Evolutionary conservation across 176 grass and related monocot genomes (phyloP), one percentile per base, ranked within the genome.

Genomic region (Cenchrus fungigraminus): DNA sequence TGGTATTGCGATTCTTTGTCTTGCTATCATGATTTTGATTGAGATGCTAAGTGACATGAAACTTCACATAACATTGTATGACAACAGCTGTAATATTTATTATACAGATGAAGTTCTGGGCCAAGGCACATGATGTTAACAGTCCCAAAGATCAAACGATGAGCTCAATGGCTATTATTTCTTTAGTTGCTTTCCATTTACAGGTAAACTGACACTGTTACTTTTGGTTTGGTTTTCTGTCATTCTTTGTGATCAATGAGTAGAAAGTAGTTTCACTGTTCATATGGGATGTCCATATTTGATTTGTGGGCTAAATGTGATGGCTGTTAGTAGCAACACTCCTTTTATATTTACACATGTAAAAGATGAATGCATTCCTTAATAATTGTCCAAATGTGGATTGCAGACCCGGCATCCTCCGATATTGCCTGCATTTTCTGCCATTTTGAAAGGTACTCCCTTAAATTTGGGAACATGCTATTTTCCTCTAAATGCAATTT

Each of bases 141-240:
- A 90, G 91, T 79, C 87, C 96, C 78, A 98, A 78, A 87, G 93
- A 98, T 83, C 73, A 56, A 86, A 98, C 96, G 59, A 87, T 98
- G 83, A 98, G 94, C 91, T 98, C 96, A n/a, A 94, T 98, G 84
- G 79, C 91, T 22, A 94, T 98, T 87, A 94, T 95, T 83, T 86
- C 96, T 8, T 94, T 98, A 92, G 96, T 98, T 80, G 89, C 96
- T 89, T 98, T 98, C 81, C 96, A 98, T 89, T 94, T 98, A 73
- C 96, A 98, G 96, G 96, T 94, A 92, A 62, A 85, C 37, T 71
- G 67, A 68, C 45, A 76, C 45, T 70, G 20, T 80, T 86, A 37
- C 51, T 45, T 58, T 83, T 81, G 37, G 49, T 74, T 60, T 57
- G 20, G 64, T 53, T 71, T 86, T 77, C 29, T 69, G 12, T 70